Base-by-base conservation (phyloP, 352 stramenopile species). In the Pythium brachiatum region DNA sequence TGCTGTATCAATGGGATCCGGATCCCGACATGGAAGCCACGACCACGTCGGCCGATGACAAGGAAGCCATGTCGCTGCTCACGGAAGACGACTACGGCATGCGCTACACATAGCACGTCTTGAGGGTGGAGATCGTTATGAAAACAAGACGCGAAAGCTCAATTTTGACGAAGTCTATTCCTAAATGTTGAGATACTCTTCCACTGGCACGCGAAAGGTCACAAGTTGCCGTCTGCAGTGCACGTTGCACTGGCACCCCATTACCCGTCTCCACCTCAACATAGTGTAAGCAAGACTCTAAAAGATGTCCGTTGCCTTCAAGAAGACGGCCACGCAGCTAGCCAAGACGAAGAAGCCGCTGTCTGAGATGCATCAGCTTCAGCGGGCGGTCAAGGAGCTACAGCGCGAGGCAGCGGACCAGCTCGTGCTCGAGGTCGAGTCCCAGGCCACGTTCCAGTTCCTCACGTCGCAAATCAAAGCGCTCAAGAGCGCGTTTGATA, bases 401-500 rank as follows among this genome's bases (percentile, higher is more conserved):
- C 85, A 94, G 64, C 79, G 79, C 11, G 83, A 90, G 44, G 76
- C 85, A 5, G 80, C 78, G 0, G 84, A 94, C 36, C 84, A 94
- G 47, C 68, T 94, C 20, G 74, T 83, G 7, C 63, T 92, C 7
- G 84, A 94, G 64, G 73, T 90, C 20, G 82, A 94, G 57, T 94
- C 84, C 0, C 84, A 94, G 57, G 81, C 84, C 20, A 91, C 84
- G 39, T 94, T 94, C 55, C 82, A 90, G 69, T 94, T 90, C 68
- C 47, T 94, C 31, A 90, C 76, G 18, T 88, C 81, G 0, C 84
- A 94, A 60, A 83, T 92, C 60, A 77, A 77, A 16, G 84, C 82
- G 5, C 68, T 94, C 25, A 89, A 88, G 50, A 66, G 72, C 44
- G 84, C 81, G 7, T 94, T 94, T 60, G 81, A 90, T 29, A 94